Evolutionary conservation across 2,329 filamentous ascomycete genomes (phyloP), one percentile per base, ranked within the genome.

Genomic region (Aspergillus aculeatinus): DNA sequence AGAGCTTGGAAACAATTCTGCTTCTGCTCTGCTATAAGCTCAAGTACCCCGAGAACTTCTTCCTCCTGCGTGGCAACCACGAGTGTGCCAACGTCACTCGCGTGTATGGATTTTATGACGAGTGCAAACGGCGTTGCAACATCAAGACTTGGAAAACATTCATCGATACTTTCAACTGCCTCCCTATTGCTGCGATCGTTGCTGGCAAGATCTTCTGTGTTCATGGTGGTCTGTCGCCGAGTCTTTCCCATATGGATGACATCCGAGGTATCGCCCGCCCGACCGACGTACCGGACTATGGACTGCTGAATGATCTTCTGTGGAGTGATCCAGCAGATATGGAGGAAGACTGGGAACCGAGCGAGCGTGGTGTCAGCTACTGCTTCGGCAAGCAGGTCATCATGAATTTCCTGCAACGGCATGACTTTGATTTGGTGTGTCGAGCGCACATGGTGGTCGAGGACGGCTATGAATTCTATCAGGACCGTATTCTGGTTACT

Each of bases 121-220:
- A 98, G 75, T 98, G 94, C 84, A 98, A 98, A 80, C 86, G 94
- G 66, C 86, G 94, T 63, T 96, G 91, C 81, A 97, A 96, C 73
- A 91, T 97, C 75, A 97, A 97, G 81, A 87, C 96, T 58, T 98
- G 94, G 94, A 98, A 98, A 82, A 96, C 92, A 0, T 98, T 98
- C 73, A 89, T 96, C 55, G 94, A 98, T 74, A 95, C 91, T 27
- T 98, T 98, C 83, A 98, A 98, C 76, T 93, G 89, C 48, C 84
- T 98, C 49, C 94, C 94, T 0, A 97, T 98, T 70, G 94, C 94
- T 48, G 87, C 94, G n/a, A 97, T 96, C 70, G 93, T 98, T 42
- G 94, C 93, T 2, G 92, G 91, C 66, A 98, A 98, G 81, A 98
- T 98, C 60, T 98, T 97, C 75, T 97, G 93, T 71, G 94, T 98